Base-by-base conservation (phyloP, 345 rosid species). In the Pugionium dolabratum region DNA sequence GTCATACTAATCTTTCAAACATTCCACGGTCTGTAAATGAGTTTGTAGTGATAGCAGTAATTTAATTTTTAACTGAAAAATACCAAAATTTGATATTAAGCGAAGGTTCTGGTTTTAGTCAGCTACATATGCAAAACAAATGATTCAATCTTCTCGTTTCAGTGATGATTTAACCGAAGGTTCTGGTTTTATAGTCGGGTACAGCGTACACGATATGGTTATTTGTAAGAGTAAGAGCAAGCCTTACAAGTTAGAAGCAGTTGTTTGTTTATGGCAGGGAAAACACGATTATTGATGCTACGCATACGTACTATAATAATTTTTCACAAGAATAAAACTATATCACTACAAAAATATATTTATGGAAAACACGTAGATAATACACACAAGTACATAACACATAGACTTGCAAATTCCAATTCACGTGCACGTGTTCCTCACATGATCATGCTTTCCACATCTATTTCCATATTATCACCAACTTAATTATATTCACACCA, bases 341-440 rank as follows among this genome's bases (percentile, higher is more conserved):
- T 39, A 9, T 8, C 4, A 4, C 5, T 18, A 7, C 1, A 4
- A 7, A 4, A 36, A 32, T 27, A 40, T 3, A 46, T 51, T 2
- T 45, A 67, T 67, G 53, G 66, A 52, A 33, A 61, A 70, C 54
- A 61, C 74, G 40, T 70, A 35, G 67, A 70, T 32, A 40, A 31
- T 42, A 49, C 59, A 37, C 64, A 54, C 43, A n/a, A 27, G 18
- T 30, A 46, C 6, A 45, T n/a, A 35, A 43, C 55, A 46, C 50
- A 67, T 67, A 40, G 62, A 62, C 47, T 49, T 59, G 66, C 66
- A 40, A 39, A 57, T 18, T 43, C 53, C 43, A 39, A 26, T 60
- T 51, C 37, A 34, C 27, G 6, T 54, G 36, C 47, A 54, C 56
- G 50, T 62, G 63, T 43, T 46, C 25, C 45, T 54, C 43, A 54